Conservation (phyloP, 2,329 filamentous ascomycete genomes). For the Penicillium verrucosum region DNA sequence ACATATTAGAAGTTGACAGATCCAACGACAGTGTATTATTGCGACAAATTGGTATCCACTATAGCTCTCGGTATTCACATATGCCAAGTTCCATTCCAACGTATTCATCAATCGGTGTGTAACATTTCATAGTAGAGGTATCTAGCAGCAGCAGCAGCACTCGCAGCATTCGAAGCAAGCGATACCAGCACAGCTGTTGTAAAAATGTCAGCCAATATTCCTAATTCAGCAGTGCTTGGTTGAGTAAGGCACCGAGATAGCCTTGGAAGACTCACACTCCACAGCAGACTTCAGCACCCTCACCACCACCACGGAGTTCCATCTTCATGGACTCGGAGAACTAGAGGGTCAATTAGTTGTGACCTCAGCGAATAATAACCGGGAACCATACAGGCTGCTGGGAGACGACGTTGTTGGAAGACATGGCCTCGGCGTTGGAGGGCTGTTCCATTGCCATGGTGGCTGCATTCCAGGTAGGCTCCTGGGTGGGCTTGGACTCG, state of each 20-base stretch:
- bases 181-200: conserved; percentile 4
- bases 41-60: background rate
- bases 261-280: conserved; percentile 1
- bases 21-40: background rate
- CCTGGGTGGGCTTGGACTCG: conserved; percentile 2
- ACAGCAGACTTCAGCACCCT: conserved; percentile 8
- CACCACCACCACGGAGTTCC: conserved; percentile 8
- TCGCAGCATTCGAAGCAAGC: conserved; percentile 10
- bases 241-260: background rate
- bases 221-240: background rate
- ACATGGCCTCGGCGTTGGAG: conserved; percentile 1
- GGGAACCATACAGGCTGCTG: conserved; percentile 2
- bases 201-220: background rate
- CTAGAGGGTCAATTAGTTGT: background rate
- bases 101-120: background rate
- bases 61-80: background rate
- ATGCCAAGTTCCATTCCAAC: background rate
- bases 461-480: conserved; percentile 4
- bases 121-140: background rate
- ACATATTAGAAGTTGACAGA: background rate
- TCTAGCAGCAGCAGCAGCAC: conserved; percentile 12
- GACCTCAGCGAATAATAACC: too few relatives aligned
- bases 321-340: conserved; percentile 7
- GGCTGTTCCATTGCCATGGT: conserved; percentile 7
- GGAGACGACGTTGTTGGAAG: background rate